Base-by-base conservation (phyloP, 2,329 filamentous ascomycete species). In the Fusarium nodosum region DNA sequence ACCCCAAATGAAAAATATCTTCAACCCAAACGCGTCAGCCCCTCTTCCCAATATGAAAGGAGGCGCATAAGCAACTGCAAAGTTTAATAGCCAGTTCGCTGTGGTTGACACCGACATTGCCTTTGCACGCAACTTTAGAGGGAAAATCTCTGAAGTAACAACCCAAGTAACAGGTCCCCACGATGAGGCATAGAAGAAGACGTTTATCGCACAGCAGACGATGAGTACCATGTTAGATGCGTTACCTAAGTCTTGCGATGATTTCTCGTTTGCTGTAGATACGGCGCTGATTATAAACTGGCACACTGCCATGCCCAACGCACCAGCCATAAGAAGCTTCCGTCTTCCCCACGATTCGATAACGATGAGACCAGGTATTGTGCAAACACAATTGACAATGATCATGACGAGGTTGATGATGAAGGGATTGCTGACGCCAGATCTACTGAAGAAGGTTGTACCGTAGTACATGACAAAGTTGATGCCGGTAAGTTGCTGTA, bases 1-100 rank as follows among this genome's bases (percentile, higher is more conserved):
- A 13, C 91, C 92, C 92, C 92, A 95, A 45, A 94, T 85, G 78
- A 93, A 94, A 83, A 94, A 94, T 34, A 94, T 88, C 71, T 90
- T 91, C 22, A 90, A 82, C 7, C 88, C 88, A 36, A 96, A 84
- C 67, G 92, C 87, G 28, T 90, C 90, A 42, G 91, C 89, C 13
- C 91, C 90, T 0, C 82, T 79, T 2, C 91, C 90, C 22, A 84
- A 80, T 64, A 95, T 91, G 80, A 97, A 88, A 77, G 93, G 96
- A 0, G 93, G 93, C 0, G 92, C 94, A 36, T 93, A 96, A 47
- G 92, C 91, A 65, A 97, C 95, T 41, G 87, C 91, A 76, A 92
- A 95, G 79, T 94, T 94, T 60, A 91, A 79, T 1, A 91, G 78
- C 92, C 92, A 95, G 79, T 95, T 95, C 28, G 91, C 88, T 4